Conservation (phyloP, 2,329 filamentous ascomycete genomes). For the Paraconiothyrium brasiliense region DNA sequence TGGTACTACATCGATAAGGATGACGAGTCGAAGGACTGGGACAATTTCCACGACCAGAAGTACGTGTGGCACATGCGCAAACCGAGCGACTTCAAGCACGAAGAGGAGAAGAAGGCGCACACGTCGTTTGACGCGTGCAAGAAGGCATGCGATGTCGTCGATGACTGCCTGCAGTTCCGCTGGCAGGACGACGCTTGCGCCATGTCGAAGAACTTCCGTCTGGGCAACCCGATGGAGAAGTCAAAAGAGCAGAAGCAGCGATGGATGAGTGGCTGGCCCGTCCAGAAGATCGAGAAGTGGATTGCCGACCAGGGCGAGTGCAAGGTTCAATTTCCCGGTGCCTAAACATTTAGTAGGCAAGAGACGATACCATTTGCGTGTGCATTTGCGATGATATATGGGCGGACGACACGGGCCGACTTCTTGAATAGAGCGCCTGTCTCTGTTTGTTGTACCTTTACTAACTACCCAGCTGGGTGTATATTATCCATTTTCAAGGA, state of each 20-base stretch:
- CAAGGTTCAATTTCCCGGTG: conserved; percentile 7
- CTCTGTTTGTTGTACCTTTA: neutral
- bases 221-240: conserved; percentile 15
- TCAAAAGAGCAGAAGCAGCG: conserved; percentile 6
- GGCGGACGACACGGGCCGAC: neutral
- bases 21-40: conserved; percentile 10
- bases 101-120: conserved; percentile 12
- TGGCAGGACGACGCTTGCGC: conserved; percentile 16
- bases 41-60: conserved; percentile 12
- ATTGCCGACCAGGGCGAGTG: conserved; percentile 48
- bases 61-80: conserved; percentile 13
- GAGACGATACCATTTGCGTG: neutral
- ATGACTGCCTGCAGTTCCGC: conserved; percentile 13
- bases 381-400: neutral
- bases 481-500: neutral
- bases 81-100: conserved; percentile 5
- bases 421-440: neutral
- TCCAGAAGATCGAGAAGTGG: conserved; percentile 70
- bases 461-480: neutral
- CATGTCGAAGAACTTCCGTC: conserved; percentile 13
- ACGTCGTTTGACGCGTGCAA: conserved; percentile 9
- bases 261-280: conserved; percentile 67
- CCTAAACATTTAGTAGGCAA: neutral
- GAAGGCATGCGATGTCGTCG: conserved; percentile 12
- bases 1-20: conserved; percentile 16